phyloP scores from a whole-genome alignment of 768 basidiomycete genomes.

The Pisolithus microcarpus region DNA sequence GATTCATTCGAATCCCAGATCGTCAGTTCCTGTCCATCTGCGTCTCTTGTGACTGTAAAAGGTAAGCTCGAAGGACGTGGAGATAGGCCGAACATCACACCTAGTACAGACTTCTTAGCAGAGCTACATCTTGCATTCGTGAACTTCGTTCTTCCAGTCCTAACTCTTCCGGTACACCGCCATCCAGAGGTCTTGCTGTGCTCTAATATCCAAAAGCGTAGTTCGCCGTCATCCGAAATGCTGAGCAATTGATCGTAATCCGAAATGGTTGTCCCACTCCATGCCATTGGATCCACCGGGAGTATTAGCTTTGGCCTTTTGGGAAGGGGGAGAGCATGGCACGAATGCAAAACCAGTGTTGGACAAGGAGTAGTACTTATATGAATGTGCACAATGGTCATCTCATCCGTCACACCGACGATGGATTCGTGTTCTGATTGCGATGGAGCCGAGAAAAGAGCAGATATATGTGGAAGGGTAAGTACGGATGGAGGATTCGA shows the following conservation, averaged over 20 bases:
- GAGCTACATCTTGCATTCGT: constrained; percentile 79
- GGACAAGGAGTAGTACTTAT: constrained; percentile 30
- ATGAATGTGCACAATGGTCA: constrained; percentile 52
- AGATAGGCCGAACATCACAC: constrained; percentile 35
- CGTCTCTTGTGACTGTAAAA: constrained; percentile 48
- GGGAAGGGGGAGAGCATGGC: constrained; percentile 46
- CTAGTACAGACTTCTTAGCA: constrained; percentile 83
- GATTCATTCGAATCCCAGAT: constrained; percentile 97
- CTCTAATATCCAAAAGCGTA: constrained; percentile 83
- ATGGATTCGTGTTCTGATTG: constrained; percentile 46
- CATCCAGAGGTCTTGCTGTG: constrained; percentile 34
- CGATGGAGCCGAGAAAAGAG: constrained; percentile 62
- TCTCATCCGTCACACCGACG: constrained; percentile 58
- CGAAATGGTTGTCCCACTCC: constrained; percentile 47
- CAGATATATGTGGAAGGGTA: constrained; percentile 44
- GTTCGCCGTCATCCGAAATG: constrained; percentile 64
- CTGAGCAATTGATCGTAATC: constrained; percentile 73
- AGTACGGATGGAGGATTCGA: constrained; percentile 37
- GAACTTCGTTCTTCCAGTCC: constrained; percentile 60
- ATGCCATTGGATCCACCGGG: constrained; percentile 85
- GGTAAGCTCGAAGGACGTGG: constrained; percentile 4
- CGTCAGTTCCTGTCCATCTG: constrained; percentile 71
- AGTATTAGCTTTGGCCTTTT: constrained; percentile 47
- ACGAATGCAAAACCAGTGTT: constrained; percentile 40
- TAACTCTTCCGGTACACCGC: constrained; percentile 67